Conservation (phyloP, 2,329 filamentous ascomycete genomes). For the Lecanicillium sp. region DNA sequence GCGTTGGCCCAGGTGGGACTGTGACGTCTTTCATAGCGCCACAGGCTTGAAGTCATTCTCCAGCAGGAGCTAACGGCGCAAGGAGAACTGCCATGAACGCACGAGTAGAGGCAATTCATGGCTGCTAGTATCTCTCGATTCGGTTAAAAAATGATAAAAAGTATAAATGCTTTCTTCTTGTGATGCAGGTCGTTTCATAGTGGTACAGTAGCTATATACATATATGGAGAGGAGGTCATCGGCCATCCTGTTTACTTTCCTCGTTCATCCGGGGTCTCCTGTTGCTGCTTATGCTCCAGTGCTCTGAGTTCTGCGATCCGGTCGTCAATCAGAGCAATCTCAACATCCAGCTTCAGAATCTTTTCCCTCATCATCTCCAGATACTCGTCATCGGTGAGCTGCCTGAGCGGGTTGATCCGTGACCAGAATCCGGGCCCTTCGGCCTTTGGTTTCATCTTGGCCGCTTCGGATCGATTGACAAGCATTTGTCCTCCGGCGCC, state of each 20-base stretch:
- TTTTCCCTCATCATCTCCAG: slow-evolving; percentile 62
- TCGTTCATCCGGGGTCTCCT: background rate
- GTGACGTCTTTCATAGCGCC: too few species aligned
- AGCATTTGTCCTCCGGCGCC: slow-evolving; percentile 32
- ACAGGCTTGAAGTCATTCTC: too few species aligned
- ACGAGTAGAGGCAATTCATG: too few species aligned
- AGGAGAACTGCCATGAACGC: too few species aligned
- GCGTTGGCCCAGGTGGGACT: too few species aligned
- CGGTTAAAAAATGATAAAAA: too few species aligned
- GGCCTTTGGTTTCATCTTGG: slow-evolving; percentile 25
- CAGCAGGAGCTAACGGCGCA: too few species aligned
- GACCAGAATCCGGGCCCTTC: slow-evolving; percentile 41
- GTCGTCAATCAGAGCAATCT: slow-evolving; percentile 73
- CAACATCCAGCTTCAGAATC: slow-evolving; percentile 61
- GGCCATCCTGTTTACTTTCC: background rate
- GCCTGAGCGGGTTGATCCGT: slow-evolving; percentile 64
- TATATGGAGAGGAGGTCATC: too few species aligned
- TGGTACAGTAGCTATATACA: too few species aligned
- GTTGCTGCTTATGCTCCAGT: slow-evolving; percentile 5
- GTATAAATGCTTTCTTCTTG: too few species aligned
- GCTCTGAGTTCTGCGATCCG: slow-evolving; percentile 45
- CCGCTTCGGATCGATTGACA: slow-evolving; percentile 22
- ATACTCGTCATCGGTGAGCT: slow-evolving; percentile 67
- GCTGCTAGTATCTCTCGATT: too few species aligned
- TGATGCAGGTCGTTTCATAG: too few species aligned